Evolutionary conservation across 2,329 filamentous ascomycete genomes (phyloP).

Genomic region (Penicillium verrucosum): DNA sequence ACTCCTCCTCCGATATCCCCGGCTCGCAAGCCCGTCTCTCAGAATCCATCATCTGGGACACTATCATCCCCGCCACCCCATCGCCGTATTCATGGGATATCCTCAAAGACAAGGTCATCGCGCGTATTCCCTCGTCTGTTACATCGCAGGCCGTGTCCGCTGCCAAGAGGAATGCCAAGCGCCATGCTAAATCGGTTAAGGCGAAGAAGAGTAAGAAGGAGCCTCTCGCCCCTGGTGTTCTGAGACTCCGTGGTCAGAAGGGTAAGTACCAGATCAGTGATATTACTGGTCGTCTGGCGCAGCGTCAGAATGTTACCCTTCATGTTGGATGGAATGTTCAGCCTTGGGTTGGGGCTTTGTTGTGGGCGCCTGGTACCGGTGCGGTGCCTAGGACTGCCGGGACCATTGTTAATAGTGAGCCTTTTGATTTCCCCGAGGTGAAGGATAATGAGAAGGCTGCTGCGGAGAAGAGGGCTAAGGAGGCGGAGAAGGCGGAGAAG

Average conservation of each 20-base stretch:
- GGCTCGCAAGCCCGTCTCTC: conserved; percentile 26
- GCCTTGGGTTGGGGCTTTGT: conserved; percentile 87
- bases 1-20: conserved; percentile 44
- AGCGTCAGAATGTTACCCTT: conserved; percentile 69
- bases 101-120: conserved; percentile 29
- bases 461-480: conserved; percentile 17
- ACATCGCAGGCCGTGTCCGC: conserved; percentile 1
- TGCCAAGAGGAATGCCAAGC: conserved; percentile 25
- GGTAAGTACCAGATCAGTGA: conserved; percentile 98
- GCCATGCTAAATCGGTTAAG: conserved; percentile 23
- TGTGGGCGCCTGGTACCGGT: conserved; percentile 65
- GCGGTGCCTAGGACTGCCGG: conserved; percentile 52
- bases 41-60: conserved; percentile 91
- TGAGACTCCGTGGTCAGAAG: conserved; percentile 77
- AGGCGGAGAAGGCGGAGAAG: conserved; percentile 16
- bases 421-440: conserved; percentile 56
- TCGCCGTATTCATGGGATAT: conserved; percentile 43
- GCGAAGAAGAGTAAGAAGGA: conserved; percentile 11
- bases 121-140: conserved; percentile 28
- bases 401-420: conserved; percentile 49
- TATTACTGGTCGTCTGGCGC: conserved; percentile 72
- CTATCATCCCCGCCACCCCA: conserved; percentile 71
- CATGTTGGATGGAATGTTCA: conserved; percentile 94
- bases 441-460: conserved; percentile 43
- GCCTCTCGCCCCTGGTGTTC: conserved; percentile 53